These are phyloP conservation scores for Tulasnella sp. DNA, from an alignment of 768 basidiomycete genomes.

Conservation along the genomic window DNA sequence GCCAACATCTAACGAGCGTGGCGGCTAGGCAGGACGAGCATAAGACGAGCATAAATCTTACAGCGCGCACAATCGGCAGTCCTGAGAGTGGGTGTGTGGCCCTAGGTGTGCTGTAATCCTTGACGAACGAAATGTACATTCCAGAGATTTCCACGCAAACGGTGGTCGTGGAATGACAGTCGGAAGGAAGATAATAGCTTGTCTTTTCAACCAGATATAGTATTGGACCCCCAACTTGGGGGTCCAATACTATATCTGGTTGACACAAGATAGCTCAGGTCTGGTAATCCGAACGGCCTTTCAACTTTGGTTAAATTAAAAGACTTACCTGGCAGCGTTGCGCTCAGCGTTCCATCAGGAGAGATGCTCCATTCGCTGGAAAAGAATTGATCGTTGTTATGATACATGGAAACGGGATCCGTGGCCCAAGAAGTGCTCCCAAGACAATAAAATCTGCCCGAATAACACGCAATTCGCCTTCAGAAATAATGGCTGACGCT, in stretches of 20 bases:
- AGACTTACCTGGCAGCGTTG: no score
- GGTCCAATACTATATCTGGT: no score
- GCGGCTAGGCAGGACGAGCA: no score
- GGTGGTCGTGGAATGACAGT: neutral
- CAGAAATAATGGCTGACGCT: no score
- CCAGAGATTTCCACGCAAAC: neutral
- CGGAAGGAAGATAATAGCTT: neutral
- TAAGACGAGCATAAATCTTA: no score
- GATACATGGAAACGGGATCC: neutral
- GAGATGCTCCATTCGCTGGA: neutral
- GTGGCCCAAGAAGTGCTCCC: neutral
- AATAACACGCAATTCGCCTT: no score
- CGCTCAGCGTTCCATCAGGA: no score
- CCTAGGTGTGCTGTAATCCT: neutral
- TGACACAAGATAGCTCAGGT: neutral
- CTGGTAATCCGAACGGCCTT: no score
- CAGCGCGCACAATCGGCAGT: neutral
- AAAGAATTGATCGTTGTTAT: neutral
- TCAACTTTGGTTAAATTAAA: no score
- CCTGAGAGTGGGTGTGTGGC: neutral
- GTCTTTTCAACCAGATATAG: no score
- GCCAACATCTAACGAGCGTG: no score
- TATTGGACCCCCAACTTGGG: no score
- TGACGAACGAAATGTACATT: neutral
- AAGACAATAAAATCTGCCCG: neutral